Base-by-base conservation (phyloP, 345 rosid species). In the Abelmoschus esculentus region DNA sequence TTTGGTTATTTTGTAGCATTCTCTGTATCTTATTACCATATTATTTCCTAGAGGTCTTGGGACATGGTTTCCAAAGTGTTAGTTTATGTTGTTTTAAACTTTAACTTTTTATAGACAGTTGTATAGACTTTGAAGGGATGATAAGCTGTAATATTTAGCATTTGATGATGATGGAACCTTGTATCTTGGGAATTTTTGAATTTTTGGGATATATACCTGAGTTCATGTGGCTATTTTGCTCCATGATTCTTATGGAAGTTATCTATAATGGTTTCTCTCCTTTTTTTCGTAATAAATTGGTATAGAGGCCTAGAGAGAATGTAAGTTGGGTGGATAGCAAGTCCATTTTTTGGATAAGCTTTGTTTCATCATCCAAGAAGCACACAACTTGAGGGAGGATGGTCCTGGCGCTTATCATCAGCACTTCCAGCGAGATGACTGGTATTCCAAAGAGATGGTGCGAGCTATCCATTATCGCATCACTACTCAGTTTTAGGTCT, bases 401-500 rank as follows among this genome's bases (percentile, higher is more conserved):
- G 91, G 79, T 60, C 64, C 83, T 22, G 84, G 83, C 73, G 84
- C 86, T 34, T 87, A 87, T 84, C 86, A 86, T 83, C 97, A 93
- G 70, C 88, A 90, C 55, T 91, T 81, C 75, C 99, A 95, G 86
- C 87, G 96, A 54, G 91, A 95, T 72, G 97, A 95, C 80, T 95
- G 99, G 99, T 91, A 95, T 78, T 95, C 80, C 78, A 84, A n/a
- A 85, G 81, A 73, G 86, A 87, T 46, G 72, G 71, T 76, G 75
- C 83, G 70, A 84, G 73, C 78, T 85, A 84, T 76, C 82, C 89
- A 57, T 76, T 95, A 66, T 95, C 96, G 18, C 96, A 95, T 79
- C 99, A 95, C 79, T 95, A 95, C 82, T 77, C 90, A 4, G 83
- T 89, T 60, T 77, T 95, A 79, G 99, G 99, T 64, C 99, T 95